Percentiles rank a stretch among this genome's conserved stretches.
Evolutionary conservation across 805 yeast genomes (phyloP).

Genomic region (Maudiozyma pseudohumilis): DNA sequence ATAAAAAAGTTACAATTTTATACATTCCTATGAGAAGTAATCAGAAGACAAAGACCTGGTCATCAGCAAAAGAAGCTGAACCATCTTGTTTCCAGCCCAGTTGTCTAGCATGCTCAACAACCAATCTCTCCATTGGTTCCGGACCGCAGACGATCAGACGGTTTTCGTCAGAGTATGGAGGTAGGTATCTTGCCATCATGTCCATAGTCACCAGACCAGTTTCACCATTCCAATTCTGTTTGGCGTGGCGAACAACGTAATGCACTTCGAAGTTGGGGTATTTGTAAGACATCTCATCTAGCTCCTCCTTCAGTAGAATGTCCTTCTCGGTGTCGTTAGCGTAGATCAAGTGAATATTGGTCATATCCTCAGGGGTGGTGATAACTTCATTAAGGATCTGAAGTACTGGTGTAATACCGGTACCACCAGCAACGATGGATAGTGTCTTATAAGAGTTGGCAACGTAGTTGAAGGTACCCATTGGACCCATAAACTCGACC

Average conservation of each 20-base stretch:
- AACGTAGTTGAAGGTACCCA: slow-evolving; percentile 58
- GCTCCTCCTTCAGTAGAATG: slow-evolving; percentile 58
- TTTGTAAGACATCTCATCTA: slow-evolving; percentile 55
- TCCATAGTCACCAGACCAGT: slow-evolving; percentile 54
- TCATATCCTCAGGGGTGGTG: slow-evolving; percentile 56
- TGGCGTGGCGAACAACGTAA: slow-evolving; percentile 47
- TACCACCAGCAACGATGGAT: slow-evolving; percentile 73
- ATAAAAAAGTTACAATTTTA: background rate
- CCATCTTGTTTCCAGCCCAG: slow-evolving; percentile 46
- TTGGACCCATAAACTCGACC: slow-evolving; percentile 69
- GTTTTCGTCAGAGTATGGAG: slow-evolving; percentile 38
- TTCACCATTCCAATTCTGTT: slow-evolving; percentile 45
- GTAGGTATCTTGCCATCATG: slow-evolving; percentile 44
- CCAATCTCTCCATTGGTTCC: slow-evolving; percentile 49
- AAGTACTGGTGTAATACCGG: slow-evolving; percentile 84
- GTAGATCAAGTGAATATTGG: slow-evolving; percentile 51
- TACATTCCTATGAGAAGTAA: background rate
- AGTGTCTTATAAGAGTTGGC: slow-evolving; percentile 52
- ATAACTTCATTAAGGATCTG: slow-evolving; percentile 66
- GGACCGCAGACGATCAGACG: slow-evolving; percentile 70
- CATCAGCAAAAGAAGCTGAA: slow-evolving; percentile 1
- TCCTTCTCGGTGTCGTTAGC: slow-evolving; percentile 74
- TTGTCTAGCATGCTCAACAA: slow-evolving; percentile 41
- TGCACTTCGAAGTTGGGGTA: slow-evolving; percentile 55
- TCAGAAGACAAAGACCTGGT: slow-evolving; percentile 6